Base-by-base conservation (phyloP, 2,329 filamentous ascomycete genomes). In the Colletotrichum spinosum region DNA sequence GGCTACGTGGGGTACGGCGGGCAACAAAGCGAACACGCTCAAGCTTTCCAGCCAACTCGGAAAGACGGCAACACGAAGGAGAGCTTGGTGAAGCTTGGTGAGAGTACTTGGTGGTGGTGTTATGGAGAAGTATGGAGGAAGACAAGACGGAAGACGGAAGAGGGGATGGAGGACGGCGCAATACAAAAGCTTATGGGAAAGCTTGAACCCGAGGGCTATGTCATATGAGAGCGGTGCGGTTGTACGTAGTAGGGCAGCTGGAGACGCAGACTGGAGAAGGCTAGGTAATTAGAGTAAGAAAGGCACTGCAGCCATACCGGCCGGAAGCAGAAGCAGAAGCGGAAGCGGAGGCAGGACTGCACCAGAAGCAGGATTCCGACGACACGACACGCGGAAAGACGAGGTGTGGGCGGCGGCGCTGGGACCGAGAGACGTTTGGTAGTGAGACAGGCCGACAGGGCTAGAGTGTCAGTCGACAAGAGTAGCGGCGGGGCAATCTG, bases 361-460 rank as follows among this genome's bases (percentile, higher is more conserved):
- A 25, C 25, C 25, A 25, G n/a, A 48, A 48, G 55, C 55, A 51
- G 49, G 57, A 54, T 39, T 52, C 15, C 45, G n/a, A 48, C 8
- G 42, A 49, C 3, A n/a, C 42, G 42, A 35, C 12, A 42, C 7
- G n/a, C 9, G 13, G 34, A 13, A 17, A 12, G 50, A 44, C 46
- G 17, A 50, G 64, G 54, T 33, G 54, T 49, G 59, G 58, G 64
- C 25, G 49, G 53, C 53, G 49, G 51, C 52, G 58, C 52, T 25
- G 60, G 56, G 46, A 51, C 41, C 55, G 60, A 44, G n/a, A 44
- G 39, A 44, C 17, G 55, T 64, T 52, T 61, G 62, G 56, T 61
- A 45, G 62, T 65, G 57, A 65, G 62, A 67, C 77, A 78, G 76
- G 55, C 59, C 66, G 70, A 51, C 55, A 38, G 41, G 51, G 38